Conservation (phyloP, 345 rosid genomes). For the Gossypium thurberi region DNA sequence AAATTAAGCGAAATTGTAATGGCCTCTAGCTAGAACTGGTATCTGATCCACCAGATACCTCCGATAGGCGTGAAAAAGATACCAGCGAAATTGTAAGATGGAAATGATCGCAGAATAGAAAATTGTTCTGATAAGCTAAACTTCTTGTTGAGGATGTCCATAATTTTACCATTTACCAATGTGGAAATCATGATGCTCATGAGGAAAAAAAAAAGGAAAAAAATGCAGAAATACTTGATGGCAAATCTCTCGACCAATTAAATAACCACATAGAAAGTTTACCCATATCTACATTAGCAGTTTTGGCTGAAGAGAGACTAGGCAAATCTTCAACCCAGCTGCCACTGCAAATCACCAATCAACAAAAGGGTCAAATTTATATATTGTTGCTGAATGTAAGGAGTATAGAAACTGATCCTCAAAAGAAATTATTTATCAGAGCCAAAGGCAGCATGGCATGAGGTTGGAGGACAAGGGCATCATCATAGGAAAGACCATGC, state of each 20-base stretch:
- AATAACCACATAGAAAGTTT: neutral
- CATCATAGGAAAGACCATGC: neutral
- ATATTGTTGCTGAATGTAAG: neutral
- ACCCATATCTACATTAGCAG: slow-evolving; percentile 16
- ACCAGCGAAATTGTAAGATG: neutral
- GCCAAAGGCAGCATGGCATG: neutral
- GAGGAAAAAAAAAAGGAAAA: neutral
- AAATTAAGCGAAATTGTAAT: neutral
- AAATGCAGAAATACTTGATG: neutral
- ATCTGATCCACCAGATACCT: neutral
- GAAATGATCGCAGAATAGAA: neutral
- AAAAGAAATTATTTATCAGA: neutral
- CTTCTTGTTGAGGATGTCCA: neutral
- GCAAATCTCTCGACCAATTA: neutral
- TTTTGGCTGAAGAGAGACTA: slow-evolving; percentile 10
- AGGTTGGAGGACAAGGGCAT: neutral
- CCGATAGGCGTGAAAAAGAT: neutral
- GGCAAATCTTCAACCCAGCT: slow-evolving; percentile 32
- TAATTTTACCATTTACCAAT: neutral
- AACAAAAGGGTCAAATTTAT: slow-evolving; percentile 10
- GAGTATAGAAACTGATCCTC: slow-evolving; percentile 6
- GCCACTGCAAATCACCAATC: slow-evolving; percentile 55
- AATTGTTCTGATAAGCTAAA: neutral
- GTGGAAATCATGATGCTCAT: neutral
- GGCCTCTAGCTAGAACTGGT: neutral